Evolutionary conservation across 352 stramenopile genomes (phyloP), one percentile per base, ranked within the genome.

Genomic region (Aphanomyces euteiches): DNA sequence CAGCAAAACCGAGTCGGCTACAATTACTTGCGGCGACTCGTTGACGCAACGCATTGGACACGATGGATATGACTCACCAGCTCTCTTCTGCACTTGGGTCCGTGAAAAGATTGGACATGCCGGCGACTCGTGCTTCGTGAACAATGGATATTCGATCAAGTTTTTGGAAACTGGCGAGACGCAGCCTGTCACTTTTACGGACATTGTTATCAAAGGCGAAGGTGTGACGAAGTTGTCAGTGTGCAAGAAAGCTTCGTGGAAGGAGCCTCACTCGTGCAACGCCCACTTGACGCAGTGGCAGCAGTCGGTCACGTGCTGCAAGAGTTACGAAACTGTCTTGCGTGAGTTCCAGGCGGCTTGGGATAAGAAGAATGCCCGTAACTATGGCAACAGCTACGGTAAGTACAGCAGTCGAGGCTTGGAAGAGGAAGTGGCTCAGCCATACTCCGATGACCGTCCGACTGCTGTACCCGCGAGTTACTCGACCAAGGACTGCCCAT

Each of bases 161-260:
- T 63, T 63, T 41, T 41, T 63, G 19, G 56, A 63, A 41, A 43
- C 56, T 7, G 56, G 56, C 21, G 56, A 63, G 21, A 63, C 56
- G 7, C 56, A 63, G 19, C 7, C 17, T 13, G 13, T 63, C 19
- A 63, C 8, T 28, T 7, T 63, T 3, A n/a, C 15, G 1, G 56
- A 38, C 19, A 63, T 36, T 19, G 50, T 63, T 1, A 40, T 37
- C 28, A 7, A 37, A 4, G 56, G 28, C n/a, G 56, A 13, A 12
- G 43, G 10, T 5, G 43, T 12, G 56, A 1, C 13, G 12, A 41
- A 13, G 7, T 7, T 12, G 12, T 12, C n/a, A 37, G 15, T n/a
- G 7, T 63, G 56, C 56, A 38, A 41, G 19, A 63, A 13, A 13
- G 56, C 56, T 28, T 63, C 56, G 56, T 63, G 56, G 56, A 7